Evolutionary conservation across 73 alveolate species (phyloP), one percentile per base, ranked within the genome.

Genomic region (Paramecium pentaurelia): DNA sequence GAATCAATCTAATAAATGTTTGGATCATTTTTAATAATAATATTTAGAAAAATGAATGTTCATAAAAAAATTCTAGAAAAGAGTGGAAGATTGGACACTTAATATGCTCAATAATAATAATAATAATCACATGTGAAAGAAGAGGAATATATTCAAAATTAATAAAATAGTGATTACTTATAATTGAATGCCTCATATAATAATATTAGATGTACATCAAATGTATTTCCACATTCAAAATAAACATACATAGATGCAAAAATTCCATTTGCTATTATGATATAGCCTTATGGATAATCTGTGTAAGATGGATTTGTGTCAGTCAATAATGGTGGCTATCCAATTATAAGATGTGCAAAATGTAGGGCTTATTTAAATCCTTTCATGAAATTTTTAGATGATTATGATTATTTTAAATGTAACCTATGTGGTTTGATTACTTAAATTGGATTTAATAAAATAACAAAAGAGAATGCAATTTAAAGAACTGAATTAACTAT

Each of bases 351-450:
- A 58, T 98, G 99, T 86, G 93, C 92, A 60, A 97, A 96, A 49
- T 98, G 99, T 58, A 85, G 97, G 30, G 99, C 99, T 12, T 98
- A 97, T 96, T 92, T 98, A 30, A 98, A 98, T 93, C 99, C 99
- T 4, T 97, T 94, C 88, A 91, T 97, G 70, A 97, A 95, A 70
- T 96, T 97, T 86, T 75, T 92, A 44, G 97, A 96, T 22, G 96
- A 88, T 54, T 97, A 97, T n/a, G 80, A 92, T 47, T 93, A 95
- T 75, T 96, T 98, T 96, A 95, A 90, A 68, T 98, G 99, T 88
- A 97, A 97, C 93, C 37, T 97, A 14, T 98, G 99, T 60, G 95
- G 97, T 49, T 92, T 87, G 70, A 92, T 88, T 16, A 38, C 97
- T 92, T 25, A 86, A 90, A 64, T 60, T 87, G 18, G 96, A 96